These are phyloP conservation scores for Yarrowia sp. DNA, from an alignment of 805 yeast genomes.

Conservation along the genomic window DNA sequence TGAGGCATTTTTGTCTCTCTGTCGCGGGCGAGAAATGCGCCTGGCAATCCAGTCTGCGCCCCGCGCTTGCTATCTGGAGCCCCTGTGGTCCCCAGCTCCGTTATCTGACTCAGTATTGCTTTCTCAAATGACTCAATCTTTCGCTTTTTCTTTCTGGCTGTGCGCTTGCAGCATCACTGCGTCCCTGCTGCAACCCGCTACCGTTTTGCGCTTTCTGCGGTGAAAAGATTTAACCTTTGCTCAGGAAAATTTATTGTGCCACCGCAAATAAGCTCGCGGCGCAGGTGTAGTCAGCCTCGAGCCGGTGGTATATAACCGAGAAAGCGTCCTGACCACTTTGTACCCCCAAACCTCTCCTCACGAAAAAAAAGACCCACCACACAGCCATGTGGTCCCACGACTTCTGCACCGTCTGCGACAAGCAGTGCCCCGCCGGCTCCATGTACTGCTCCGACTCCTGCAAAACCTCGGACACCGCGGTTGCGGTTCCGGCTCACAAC, in stretches of 20 bases:
- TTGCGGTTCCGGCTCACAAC: neutral
- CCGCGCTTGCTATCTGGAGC: no score
- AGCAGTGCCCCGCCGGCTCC: constrained; percentile 45
- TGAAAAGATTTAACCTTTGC: neutral
- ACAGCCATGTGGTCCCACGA: constrained; percentile 47
- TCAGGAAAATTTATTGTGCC: constrained; percentile 23
- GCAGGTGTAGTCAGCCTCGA: neutral
- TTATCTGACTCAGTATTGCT: neutral
- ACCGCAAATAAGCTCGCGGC: neutral
- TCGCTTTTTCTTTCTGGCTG: neutral
- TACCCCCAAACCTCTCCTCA: neutral
- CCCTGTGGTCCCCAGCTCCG: no score
- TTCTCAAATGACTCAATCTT: neutral
- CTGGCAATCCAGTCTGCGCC: no score
- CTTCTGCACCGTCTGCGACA: constrained; percentile 59
- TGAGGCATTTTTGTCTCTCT: no score
- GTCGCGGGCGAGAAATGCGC: no score
- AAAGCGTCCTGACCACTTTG: neutral
- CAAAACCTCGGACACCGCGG: constrained; percentile 31
- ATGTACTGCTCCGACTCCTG: constrained; percentile 51
- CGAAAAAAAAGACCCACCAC: neutral
- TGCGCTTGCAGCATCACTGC: neutral
- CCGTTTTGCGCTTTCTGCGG: neutral
- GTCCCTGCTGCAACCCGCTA: neutral
- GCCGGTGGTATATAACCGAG: constrained; percentile 11